These are phyloP conservation scores for Monosporozyma solicola DNA, from an alignment of 805 yeast species.

Conservation along the genomic window DNA sequence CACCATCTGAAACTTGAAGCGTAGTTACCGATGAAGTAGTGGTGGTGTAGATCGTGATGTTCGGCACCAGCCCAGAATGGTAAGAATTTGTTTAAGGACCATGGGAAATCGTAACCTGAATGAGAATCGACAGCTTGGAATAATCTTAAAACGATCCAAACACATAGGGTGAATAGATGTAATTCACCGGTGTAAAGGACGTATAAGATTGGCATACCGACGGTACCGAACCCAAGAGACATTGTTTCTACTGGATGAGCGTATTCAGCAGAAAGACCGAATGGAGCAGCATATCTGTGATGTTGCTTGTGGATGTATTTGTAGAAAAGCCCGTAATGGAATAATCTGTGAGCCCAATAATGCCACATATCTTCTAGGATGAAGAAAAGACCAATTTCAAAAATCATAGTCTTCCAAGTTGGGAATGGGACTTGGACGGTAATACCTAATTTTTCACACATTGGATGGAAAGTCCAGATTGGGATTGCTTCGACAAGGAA, in stretches of 20 bases:
- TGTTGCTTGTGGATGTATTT: constrained; percentile 94
- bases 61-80: constrained; percentile 99
- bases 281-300: constrained; percentile 96
- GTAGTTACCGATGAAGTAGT: constrained; percentile 89
- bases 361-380: constrained; percentile 93
- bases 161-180: constrained; percentile 81
- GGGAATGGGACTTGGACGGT: constrained; percentile 83
- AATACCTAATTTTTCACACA: constrained; percentile 76
- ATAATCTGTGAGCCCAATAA: constrained; percentile 86
- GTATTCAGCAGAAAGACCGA: constrained; percentile 94
- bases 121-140: constrained; percentile 97
- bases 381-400: constrained; percentile 71
- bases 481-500: constrained; percentile 91
- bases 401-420: constrained; percentile 41
- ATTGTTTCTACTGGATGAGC: constrained; percentile 94
- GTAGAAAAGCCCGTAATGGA: constrained; percentile 85
- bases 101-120: constrained; percentile 96
- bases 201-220: constrained; percentile 85
- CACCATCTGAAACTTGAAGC: constrained; percentile 95
- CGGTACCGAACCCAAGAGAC: constrained; percentile 89
- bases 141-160: constrained; percentile 82
- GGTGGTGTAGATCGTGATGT: constrained; percentile 96
- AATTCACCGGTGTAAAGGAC: constrained; percentile 65
- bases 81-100: constrained; percentile 84
- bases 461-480: constrained; percentile 94